Conservation (phyloP, 2,329 filamentous ascomycete species). For the Metarhizium brunneum region DNA sequence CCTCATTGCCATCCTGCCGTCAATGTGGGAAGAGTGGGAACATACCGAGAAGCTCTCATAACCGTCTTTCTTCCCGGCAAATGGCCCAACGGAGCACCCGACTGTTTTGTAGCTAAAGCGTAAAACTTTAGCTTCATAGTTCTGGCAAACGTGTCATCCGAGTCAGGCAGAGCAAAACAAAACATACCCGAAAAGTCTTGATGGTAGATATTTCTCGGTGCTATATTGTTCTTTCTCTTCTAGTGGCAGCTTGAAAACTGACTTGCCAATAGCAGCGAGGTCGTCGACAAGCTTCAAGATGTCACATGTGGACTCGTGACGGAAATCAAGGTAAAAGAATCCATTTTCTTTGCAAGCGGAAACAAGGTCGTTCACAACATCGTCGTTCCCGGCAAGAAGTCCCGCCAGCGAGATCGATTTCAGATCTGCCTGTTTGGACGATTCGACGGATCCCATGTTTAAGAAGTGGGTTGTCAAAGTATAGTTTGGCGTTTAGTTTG, state of each 20-base stretch:
- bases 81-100: constrained; percentile 3
- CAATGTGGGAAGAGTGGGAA: neutral
- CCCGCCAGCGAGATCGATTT: neutral
- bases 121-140: neutral
- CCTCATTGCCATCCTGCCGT: no score
- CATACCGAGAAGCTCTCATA: constrained; percentile 5
- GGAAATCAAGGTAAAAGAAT: constrained; percentile 5
- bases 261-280: neutral
- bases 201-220: constrained; percentile 2
- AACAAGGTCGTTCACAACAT: neutral
- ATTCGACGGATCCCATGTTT: neutral
- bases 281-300: constrained; percentile 1
- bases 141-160: no score
- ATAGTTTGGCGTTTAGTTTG: neutral
- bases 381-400: neutral
- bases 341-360: constrained; percentile 1
- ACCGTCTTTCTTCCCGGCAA: constrained; percentile 1
- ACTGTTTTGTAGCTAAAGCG: neutral
- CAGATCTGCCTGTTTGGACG: neutral
- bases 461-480: neutral
- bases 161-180: neutral
- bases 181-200: constrained; percentile 4
- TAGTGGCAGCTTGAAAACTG: neutral
- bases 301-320: neutral
- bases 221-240: constrained; percentile 3